Evolutionary conservation across 1,139 yeast species (phyloP), one percentile per base, ranked within the genome.

Genomic region (Yamadazyma blattariae): DNA sequence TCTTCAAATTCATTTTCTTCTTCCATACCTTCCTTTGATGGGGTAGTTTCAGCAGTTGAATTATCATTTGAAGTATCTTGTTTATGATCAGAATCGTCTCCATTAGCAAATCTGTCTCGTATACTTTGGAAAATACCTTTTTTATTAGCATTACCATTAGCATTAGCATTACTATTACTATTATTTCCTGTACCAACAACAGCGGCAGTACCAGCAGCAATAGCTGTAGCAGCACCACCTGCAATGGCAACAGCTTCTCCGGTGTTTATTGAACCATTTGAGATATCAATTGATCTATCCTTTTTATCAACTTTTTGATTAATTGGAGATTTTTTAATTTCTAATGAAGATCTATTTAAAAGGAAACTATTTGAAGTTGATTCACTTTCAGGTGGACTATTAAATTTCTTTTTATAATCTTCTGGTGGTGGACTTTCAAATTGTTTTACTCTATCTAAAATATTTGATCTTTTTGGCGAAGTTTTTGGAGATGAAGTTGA

Each of bases 361-460:
- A 50, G 30, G 29, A 50, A 50, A 29, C 50, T 46, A 30, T 39
- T 46, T 23, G 47, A 40, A 12, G 38, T 37, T 1, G 48, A 37
- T 29, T 42, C 47, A 22, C 33, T 33, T 15, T 42, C 43, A 27
- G 36, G 33, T 5, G 41, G 40, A 25, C 43, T 36, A 31, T 33
- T 35, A 5, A 44, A 36, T 14, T 31, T 33, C 32, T 43, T 39
- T 31, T 35, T 27, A 16, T 21, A 38, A n/a, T 34, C 27, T 33
- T 40, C 42, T 16, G 41, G 44, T 25, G 48, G 42, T 10, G 67
- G 57, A 35, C 56, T 55, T 42, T 67, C 73, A 44, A 65, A 67
- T 35, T 65, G 64, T 40, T 55, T 64, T 7, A 68, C 68, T 42
- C 60, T 61, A 38, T 68, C 73, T 37, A 66, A 52, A 12, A 68